Conservation (phyloP, 2,329 filamentous ascomycete genomes). For the Ceratocystis papillata region DNA sequence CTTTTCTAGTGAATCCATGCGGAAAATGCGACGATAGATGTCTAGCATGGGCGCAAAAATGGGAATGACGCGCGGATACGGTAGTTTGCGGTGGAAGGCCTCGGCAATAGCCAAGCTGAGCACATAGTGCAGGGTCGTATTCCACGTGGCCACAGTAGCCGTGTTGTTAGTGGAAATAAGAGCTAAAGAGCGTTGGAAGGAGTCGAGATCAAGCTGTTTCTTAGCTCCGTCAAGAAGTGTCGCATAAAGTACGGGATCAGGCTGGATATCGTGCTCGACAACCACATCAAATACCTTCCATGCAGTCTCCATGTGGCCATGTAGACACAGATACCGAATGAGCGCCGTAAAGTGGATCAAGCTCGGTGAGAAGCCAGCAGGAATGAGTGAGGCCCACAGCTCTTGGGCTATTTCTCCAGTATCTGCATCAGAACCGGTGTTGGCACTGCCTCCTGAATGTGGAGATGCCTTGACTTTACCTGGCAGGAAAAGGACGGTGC, state of each 20-base stretch:
- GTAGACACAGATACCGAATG: conserved; percentile 59
- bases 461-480: conserved; percentile 6
- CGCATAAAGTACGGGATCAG: conserved; percentile 57
- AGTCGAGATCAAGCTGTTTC: conserved; percentile 40
- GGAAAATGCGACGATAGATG: conserved; percentile 41
- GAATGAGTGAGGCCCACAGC: conserved; percentile 31
- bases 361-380: conserved; percentile 53
- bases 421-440: conserved; percentile 28
- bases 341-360: conserved; percentile 53
- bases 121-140: conserved; percentile 40
- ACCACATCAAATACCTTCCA: conserved; percentile 56
- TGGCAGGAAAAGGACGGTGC: conserved; percentile 37
- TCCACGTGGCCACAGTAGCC: conserved; percentile 30
- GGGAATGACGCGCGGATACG: conserved; percentile 31
- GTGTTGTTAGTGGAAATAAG: conserved; percentile 17
- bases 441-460: background rate
- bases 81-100: conserved; percentile 28
- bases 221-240: conserved; percentile 64
- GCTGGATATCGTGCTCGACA: conserved; percentile 45
- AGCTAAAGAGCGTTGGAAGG: conserved; percentile 32
- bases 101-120: conserved; percentile 38
- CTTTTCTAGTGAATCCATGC: conserved; percentile 37
- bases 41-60: conserved; percentile 41
- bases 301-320: conserved; percentile 51
- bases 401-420: conserved; percentile 33